phyloP scores from a whole-genome alignment of 306 rosid species.

The Citrullus amarus region DNA sequence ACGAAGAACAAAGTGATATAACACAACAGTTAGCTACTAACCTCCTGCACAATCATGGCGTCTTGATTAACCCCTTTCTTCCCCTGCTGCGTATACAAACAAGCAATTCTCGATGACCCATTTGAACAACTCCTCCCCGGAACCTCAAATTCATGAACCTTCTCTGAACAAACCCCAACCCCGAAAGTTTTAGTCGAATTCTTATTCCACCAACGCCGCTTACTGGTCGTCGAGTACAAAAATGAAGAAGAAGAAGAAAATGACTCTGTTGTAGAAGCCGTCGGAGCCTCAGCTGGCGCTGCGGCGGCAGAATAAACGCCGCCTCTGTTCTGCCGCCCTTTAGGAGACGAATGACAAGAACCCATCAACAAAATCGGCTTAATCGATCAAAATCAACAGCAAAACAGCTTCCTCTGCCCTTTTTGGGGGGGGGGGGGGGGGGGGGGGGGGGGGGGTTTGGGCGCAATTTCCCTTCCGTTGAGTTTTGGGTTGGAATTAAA shows the following conservation, averaged over 20 bases:
- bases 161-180: conserved; percentile 10
- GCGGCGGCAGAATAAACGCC: background rate
- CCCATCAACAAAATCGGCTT: conserved; percentile 10
- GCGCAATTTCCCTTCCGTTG: background rate
- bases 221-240: background rate
- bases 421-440: background rate
- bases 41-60: conserved; percentile 49
- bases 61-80: conserved; percentile 51
- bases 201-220: conserved; percentile 11
- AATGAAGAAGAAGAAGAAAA: background rate
- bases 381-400: background rate
- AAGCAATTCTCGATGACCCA: conserved; percentile 24
- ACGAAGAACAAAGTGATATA: background rate
- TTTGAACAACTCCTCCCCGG: conserved; percentile 27
- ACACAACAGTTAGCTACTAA: background rate
- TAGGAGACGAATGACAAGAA: conserved; percentile 15
- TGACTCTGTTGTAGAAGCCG: background rate
- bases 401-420: background rate
- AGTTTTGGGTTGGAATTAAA: background rate
- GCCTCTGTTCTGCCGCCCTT: background rate
- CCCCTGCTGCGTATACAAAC: conserved; percentile 43
- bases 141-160: conserved; percentile 18
- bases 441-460: background rate
- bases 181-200: background rate
- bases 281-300: background rate